These are phyloP conservation scores for Turritis glabra DNA, from an alignment of 345 rosid species.

Conservation along the genomic window DNA sequence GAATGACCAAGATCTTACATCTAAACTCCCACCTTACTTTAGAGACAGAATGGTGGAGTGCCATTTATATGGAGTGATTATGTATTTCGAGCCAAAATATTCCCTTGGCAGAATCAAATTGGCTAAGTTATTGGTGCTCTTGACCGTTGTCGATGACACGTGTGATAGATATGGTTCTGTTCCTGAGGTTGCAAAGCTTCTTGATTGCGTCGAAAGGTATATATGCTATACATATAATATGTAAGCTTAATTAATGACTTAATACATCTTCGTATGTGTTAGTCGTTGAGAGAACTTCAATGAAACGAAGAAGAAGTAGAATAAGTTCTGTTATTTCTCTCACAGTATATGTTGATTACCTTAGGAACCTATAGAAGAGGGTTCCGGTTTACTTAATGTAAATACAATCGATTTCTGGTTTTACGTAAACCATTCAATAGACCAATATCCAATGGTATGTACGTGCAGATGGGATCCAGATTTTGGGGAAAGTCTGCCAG, in stretches of 20 bases:
- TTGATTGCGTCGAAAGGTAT: neutral
- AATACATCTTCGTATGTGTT: neutral
- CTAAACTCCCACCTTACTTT: neutral
- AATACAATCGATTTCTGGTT: no score
- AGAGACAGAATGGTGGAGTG: neutral
- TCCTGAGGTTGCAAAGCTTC: neutral
- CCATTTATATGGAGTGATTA: neutral
- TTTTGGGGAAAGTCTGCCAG: neutral
- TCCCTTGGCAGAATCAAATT: neutral
- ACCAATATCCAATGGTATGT: neutral
- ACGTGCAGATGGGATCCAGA: conserved; percentile 1
- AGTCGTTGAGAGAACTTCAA: neutral
- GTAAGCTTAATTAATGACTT: neutral
- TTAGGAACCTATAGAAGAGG: neutral
- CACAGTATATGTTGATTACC: neutral
- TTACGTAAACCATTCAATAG: neutral
- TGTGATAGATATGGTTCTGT: conserved; percentile 4
- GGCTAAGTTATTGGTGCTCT: neutral
- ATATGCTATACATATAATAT: neutral
- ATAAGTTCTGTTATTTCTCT: neutral
- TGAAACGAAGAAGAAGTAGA: neutral
- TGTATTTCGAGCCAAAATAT: neutral
- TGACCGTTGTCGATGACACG: neutral
- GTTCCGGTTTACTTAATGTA: neutral
- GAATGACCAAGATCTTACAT: neutral